Percentiles rank a stretch among this genome's conserved stretches.
These are phyloP conservation scores for Didymella segeticola DNA, from an alignment of 2,329 filamentous ascomycete genomes.

Conservation along the genomic window DNA sequence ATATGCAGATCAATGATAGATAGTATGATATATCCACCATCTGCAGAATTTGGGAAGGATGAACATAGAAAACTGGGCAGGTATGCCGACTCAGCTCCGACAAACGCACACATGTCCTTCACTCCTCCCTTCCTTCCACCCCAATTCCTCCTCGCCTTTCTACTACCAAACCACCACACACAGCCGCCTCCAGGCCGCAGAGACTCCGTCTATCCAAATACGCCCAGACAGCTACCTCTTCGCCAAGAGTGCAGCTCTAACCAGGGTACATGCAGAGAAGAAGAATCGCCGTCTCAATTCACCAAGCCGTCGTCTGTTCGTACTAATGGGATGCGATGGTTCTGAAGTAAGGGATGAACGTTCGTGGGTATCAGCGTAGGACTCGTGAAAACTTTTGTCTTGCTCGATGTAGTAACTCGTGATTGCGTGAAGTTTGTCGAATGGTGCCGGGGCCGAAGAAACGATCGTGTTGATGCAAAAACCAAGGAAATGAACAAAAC, in stretches of 20 bases:
- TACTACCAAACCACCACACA: slow-evolving; percentile 39
- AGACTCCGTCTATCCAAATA: slow-evolving; percentile 38
- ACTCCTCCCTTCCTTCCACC: slow-evolving; percentile 18
- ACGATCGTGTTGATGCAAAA: slow-evolving; percentile 39
- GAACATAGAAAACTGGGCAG: slow-evolving; percentile 27
- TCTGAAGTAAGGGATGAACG: slow-evolving; percentile 47
- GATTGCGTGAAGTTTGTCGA: slow-evolving; percentile 47
- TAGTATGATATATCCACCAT: slow-evolving; percentile 26
- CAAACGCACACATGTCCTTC: slow-evolving; percentile 30
- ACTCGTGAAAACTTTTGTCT: slow-evolving; percentile 50
- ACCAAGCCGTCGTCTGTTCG: slow-evolving; percentile 47
- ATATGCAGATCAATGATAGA: slow-evolving; percentile 14
- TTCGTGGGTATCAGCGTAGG: slow-evolving; percentile 55
- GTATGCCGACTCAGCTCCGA: slow-evolving; percentile 36
- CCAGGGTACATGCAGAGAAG: slow-evolving; percentile 23
- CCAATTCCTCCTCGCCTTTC: slow-evolving; percentile 24
- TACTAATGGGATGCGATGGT: slow-evolving; percentile 49
- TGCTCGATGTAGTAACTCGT: slow-evolving; percentile 42
- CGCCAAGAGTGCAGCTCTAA: slow-evolving; percentile 9
- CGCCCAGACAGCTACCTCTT: slow-evolving; percentile 14
- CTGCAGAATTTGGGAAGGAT: slow-evolving; percentile 18
- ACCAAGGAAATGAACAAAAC: slow-evolving; percentile 21
- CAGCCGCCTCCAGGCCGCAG: slow-evolving; percentile 41
- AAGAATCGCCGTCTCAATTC: slow-evolving; percentile 35
- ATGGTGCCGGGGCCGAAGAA: slow-evolving; percentile 41